Evolutionary conservation across 2,329 filamentous ascomycete species (phyloP).

Genomic region (Coniochaeta prunicola): DNA sequence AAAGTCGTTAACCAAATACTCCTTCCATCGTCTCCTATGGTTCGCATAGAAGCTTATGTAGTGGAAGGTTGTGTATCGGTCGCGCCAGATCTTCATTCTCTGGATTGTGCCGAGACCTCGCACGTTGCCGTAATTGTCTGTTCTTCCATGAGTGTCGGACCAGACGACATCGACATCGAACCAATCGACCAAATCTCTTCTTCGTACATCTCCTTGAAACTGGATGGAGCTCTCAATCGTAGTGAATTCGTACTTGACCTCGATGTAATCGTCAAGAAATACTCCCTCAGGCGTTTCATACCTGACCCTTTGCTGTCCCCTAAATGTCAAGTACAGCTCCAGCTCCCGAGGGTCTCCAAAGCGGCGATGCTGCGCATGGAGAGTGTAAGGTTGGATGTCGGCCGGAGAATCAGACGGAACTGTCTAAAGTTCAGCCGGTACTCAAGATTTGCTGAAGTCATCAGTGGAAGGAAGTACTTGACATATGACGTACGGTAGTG

Average conservation of each 20-base stretch:
- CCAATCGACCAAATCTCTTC: slow-evolving; percentile 40
- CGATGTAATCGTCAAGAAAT: slow-evolving; percentile 39
- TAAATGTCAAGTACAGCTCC: slow-evolving; percentile 41
- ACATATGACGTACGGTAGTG: slow-evolving; percentile 34
- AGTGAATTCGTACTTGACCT: slow-evolving; percentile 44
- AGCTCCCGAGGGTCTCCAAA: slow-evolving; percentile 42
- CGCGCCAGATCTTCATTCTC: slow-evolving; percentile 44
- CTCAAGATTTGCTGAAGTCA: neutral
- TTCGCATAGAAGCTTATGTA: slow-evolving; percentile 41
- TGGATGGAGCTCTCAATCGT: slow-evolving; percentile 37
- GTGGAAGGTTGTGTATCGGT: slow-evolving; percentile 38
- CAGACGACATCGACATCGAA: slow-evolving; percentile 46
- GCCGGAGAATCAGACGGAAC: slow-evolving; percentile 37
- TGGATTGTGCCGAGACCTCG: slow-evolving; percentile 44
- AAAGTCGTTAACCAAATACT: slow-evolving; percentile 40
- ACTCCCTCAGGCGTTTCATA: slow-evolving; percentile 41
- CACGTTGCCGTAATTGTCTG: slow-evolving; percentile 41
- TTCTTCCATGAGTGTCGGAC: slow-evolving; percentile 41
- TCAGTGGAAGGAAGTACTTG: neutral
- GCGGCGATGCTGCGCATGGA: slow-evolving; percentile 42
- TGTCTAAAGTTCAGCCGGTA: slow-evolving; percentile 15
- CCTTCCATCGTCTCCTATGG: slow-evolving; percentile 36
- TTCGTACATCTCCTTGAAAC: slow-evolving; percentile 41
- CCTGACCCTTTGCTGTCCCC: slow-evolving; percentile 38
- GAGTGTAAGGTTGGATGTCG: slow-evolving; percentile 39